phyloP scores from a whole-genome alignment of 192 early-diverging fungal genomes.

The Coemansia sp. region DNA sequence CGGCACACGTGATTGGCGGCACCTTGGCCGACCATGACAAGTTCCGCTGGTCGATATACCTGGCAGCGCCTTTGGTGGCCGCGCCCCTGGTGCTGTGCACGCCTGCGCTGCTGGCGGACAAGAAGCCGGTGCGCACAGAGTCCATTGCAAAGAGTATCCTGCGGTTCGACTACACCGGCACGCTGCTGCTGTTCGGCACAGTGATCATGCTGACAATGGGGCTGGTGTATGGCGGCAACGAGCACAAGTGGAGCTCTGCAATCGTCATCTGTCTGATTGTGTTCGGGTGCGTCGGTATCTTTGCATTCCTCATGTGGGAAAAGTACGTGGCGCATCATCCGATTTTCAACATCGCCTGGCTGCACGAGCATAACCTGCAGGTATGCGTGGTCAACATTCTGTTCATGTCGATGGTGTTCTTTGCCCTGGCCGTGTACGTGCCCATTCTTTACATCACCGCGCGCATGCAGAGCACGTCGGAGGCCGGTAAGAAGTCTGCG shows the following conservation, averaged over 20 bases:
- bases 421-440: constrained; percentile 27
- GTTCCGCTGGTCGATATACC: constrained; percentile 39
- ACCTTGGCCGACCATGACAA: constrained; percentile 30
- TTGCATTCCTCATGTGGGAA: constrained; percentile 37
- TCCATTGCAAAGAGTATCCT: constrained; percentile 17
- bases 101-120: constrained; percentile 28
- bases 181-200: constrained; percentile 32
- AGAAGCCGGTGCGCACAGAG: constrained; percentile 16
- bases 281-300: constrained; percentile 32
- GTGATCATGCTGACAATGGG: constrained; percentile 41
- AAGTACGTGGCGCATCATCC: constrained; percentile 22
- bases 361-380: constrained; percentile 48
- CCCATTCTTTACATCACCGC: constrained; percentile 48
- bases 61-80: constrained; percentile 39
- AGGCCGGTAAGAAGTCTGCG: constrained; percentile 33
- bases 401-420: constrained; percentile 44
- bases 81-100: constrained; percentile 34
- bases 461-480: constrained; percentile 13
- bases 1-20: constrained; percentile 42
- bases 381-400: constrained; percentile 37
- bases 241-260: constrained; percentile 45
- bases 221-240: constrained; percentile 48
- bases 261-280: constrained; percentile 42
- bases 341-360: constrained; percentile 38
- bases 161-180: constrained; percentile 32